Percentiles rank a stretch among this genome's conserved stretches.
Evolutionary conservation across 2,329 filamentous ascomycete species (phyloP).

Genomic region (Colletotrichum phormii): DNA sequence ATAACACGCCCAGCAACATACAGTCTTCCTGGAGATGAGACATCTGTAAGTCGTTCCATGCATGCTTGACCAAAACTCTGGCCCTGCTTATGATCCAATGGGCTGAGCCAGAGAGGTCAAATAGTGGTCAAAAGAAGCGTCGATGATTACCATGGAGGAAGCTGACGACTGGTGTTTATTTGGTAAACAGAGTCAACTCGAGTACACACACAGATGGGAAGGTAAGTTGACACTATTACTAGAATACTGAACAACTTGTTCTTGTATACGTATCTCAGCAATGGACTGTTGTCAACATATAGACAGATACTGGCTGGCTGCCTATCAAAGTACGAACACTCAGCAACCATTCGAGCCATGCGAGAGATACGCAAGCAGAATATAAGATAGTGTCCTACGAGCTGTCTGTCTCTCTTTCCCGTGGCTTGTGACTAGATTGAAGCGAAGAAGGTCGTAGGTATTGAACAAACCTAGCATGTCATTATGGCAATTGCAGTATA

Average conservation of each 20-base stretch:
- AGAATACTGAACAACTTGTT: background rate
- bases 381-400: background rate
- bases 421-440: background rate
- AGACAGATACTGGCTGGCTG: background rate
- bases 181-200: background rate
- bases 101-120: background rate
- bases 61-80: too few species aligned
- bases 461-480: background rate
- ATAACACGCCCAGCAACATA: too few species aligned
- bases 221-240: background rate
- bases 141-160: background rate
- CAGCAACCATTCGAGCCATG: background rate
- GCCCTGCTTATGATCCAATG: too few species aligned
- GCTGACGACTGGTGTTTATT: background rate
- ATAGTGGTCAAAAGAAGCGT: background rate
- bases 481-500: background rate
- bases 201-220: background rate
- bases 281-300: background rate
- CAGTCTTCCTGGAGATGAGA: too few species aligned
- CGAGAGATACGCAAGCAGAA: background rate
- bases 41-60: too few species aligned
- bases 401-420: background rate
- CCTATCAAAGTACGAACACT: background rate
- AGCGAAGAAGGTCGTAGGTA: background rate
- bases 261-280: background rate